Conservation (phyloP, 1,284 basidiomycete species). For the Rhodotorula sp. region DNA sequence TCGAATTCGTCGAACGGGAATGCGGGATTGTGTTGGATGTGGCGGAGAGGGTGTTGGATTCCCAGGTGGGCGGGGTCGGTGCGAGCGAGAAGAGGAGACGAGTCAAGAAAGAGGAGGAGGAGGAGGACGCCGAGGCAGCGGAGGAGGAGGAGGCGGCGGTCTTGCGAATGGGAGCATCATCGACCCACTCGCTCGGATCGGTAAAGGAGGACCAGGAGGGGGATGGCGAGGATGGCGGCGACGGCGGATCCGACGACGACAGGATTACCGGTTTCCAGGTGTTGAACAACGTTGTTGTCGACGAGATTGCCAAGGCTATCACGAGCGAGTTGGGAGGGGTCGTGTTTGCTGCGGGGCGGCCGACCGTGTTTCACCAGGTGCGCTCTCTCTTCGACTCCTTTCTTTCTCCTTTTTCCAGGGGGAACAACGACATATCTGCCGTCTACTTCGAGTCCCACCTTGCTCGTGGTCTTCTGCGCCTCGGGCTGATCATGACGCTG, state of each 20-base stretch:
- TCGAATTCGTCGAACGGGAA: conserved; percentile 72
- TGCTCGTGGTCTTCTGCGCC: conserved; percentile 44
- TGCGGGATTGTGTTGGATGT: conserved; percentile 69
- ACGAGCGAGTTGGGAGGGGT: conserved; percentile 76
- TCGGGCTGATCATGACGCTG: background rate
- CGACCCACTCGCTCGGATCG: no score
- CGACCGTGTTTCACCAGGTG: conserved; percentile 74
- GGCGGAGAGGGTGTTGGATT: conserved; percentile 58
- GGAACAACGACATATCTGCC: background rate
- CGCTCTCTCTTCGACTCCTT: background rate
- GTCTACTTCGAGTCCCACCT: conserved; percentile 57
- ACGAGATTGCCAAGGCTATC: conserved; percentile 72
- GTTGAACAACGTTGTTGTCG: conserved; percentile 83
- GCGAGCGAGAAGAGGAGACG: no score
- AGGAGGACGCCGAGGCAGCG: background rate
- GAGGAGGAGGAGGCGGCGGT: background rate
- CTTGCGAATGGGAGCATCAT: no score
- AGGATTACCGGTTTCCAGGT: conserved; percentile 65
- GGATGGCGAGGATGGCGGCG: background rate
- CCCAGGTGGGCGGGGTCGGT: background rate
- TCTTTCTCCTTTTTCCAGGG: background rate
- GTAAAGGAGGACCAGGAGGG: background rate
- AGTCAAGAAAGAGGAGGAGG: no score
- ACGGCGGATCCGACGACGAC: background rate
- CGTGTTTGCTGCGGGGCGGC: conserved; percentile 86